These are phyloP conservation scores for Inonotus obliquus DNA, from an alignment of 1,284 basidiomycete species.

Conservation along the genomic window DNA sequence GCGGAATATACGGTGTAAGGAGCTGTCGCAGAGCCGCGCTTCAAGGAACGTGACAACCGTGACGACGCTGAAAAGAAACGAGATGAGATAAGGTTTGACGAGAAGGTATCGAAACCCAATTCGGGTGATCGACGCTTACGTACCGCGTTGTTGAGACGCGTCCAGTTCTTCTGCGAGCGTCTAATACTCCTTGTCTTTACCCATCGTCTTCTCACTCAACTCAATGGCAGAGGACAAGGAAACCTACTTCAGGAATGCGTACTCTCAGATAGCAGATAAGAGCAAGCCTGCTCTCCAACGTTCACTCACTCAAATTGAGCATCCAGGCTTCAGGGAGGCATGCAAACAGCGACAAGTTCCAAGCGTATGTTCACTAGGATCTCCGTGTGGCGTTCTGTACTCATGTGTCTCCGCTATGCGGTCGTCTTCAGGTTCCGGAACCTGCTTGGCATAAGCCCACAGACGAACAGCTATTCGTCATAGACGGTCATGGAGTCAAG, in stretches of 20 bases:
- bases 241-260: conserved; percentile 13
- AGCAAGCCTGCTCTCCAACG: conserved; percentile 12
- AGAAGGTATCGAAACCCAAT: not conserved
- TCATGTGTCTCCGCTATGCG: not conserved
- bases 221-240: conserved; percentile 8
- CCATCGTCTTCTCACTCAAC: not conserved
- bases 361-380: conserved; percentile 15
- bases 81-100: too few species aligned
- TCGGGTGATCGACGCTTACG: not conserved
- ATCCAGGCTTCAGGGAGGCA: conserved; percentile 4
- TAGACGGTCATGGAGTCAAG: conserved; percentile 35
- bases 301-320: conserved; percentile 8
- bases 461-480: conserved; percentile 68
- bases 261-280: conserved; percentile 15
- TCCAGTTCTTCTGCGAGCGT: not conserved
- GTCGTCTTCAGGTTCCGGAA: conserved; percentile 51
- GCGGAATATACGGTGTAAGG: too few species aligned
- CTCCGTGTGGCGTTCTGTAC: not conserved
- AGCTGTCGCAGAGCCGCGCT: too few species aligned
- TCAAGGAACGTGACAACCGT: too few species aligned
- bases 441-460: conserved; percentile 69
- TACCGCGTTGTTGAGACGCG: not conserved
- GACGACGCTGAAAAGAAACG: too few species aligned
- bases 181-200: not conserved
- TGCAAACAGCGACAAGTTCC: conserved; percentile 18